Evolutionary conservation across 1,284 basidiomycete species (phyloP), one percentile per base, ranked within the genome.

Genomic region (Cystobasidium sp.): DNA sequence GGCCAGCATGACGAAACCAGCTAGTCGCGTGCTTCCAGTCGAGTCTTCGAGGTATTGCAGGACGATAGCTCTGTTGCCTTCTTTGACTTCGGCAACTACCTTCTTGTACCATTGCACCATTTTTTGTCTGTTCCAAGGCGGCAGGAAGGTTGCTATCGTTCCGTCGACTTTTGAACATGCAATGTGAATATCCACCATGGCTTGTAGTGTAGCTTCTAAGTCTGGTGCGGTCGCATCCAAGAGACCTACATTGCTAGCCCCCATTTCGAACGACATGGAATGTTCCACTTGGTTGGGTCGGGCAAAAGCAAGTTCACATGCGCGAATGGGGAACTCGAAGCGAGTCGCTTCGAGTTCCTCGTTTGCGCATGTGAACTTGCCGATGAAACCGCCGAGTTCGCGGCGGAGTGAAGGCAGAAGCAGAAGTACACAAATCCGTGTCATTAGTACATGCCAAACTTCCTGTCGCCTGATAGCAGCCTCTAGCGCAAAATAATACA

Each of bases 61-160:
- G 10, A 63, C 47, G 58, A 70, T 70, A 16, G 24, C 56, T 39
- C 68, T 16, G 6, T 49, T 61, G n/a, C 68, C 68, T 51, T 53
- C 3, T 6, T 10, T 12, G 7, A 62, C 55, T 8, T 70, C 56
- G 16, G 62, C 16, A 1, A 24, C 49, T 1, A 44, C 43, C 22
- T 53, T 53, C 14, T 31, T 8, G 49, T 67, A 67, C 65, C 65
- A 67, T 8, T 43, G 18, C 12, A 39, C 47, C 49, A 67, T 53
- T 24, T 67, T 53, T 16, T 37, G 16, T 37, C 46, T 56, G 47
- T 70, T 47, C 43, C 31, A 70, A 24, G 68, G 68, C 20, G 68
- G 58, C 49, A 70, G 47, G 46, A 70, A 70, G 41, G 68, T 70
- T 8, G 68, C 68, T 61, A 70, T 70, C 12, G 68, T 63, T 1